Percentiles rank a stretch among this genome's conserved stretches.
phyloP scores from a whole-genome alignment of 441 rosid genomes.

The Theobroma grandiflorum region DNA sequence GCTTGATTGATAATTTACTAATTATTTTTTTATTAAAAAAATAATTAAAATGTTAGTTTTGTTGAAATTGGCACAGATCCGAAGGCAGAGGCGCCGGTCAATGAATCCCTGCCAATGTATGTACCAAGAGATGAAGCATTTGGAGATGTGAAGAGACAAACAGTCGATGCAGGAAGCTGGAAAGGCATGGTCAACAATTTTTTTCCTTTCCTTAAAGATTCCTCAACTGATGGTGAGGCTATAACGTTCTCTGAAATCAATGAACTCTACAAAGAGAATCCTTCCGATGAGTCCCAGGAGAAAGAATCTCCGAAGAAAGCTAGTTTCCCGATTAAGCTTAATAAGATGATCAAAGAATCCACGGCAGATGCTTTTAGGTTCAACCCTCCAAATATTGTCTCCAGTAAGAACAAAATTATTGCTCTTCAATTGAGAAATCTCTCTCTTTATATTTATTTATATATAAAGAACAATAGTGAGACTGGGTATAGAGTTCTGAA shows the following conservation, averaged over 20 bases:
- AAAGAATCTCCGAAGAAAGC: background rate
- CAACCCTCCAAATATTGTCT: constrained; percentile 24
- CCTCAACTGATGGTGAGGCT: background rate
- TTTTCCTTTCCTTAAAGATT: constrained; percentile 14
- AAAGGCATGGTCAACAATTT: constrained; percentile 18
- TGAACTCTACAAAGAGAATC: background rate
- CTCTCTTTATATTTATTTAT: too few species aligned
- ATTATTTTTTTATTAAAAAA: too few species aligned
- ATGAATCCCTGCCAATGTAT: constrained; percentile 21
- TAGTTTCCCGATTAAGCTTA: too few species aligned
- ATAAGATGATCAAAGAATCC: background rate
- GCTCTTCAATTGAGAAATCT: background rate
- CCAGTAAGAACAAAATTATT: background rate
- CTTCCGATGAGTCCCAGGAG: background rate
- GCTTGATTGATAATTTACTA: too few species aligned
- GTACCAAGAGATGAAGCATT: constrained; percentile 30
- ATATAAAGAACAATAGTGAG: background rate
- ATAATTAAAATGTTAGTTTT: background rate
- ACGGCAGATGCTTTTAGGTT: background rate
- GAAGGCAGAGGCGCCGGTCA: background rate
- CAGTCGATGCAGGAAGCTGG: background rate
- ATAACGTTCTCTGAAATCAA: constrained; percentile 1
- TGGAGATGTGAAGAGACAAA: constrained; percentile 8
- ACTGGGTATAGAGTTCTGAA: background rate
- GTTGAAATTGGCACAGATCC: constrained; percentile 7